Conservation (phyloP, 768 basidiomycete genomes). For the Calocera cornea region DNA sequence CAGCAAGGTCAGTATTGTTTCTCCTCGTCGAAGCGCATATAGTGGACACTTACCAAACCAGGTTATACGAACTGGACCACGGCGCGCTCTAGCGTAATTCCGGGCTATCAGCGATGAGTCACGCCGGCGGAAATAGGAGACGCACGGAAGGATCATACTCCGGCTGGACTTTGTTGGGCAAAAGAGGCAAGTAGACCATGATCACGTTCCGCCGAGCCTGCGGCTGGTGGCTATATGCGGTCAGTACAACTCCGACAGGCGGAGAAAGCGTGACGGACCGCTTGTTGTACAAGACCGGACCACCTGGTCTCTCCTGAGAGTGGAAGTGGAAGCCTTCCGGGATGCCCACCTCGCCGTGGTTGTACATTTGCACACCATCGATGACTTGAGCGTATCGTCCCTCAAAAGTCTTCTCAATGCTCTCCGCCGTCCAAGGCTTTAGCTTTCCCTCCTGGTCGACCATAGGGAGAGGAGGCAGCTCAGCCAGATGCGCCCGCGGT, state of each 20-base stretch:
- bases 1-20: background rate
- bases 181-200: background rate
- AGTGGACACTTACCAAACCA: conserved; percentile 3
- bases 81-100: background rate
- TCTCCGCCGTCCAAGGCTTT: conserved; percentile 10
- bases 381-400: conserved; percentile 13
- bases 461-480: background rate
- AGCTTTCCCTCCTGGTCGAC: conserved; percentile 6
- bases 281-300: background rate
- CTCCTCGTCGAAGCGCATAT: background rate
- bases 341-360: background rate
- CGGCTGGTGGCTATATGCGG: background rate
- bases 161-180: conserved; percentile 1
- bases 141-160: conserved; percentile 7
- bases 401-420: conserved; percentile 9
- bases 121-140: background rate
- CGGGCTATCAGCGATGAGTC: background rate
- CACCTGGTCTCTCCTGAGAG: background rate
- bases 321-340: conserved; percentile 1
- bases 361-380: conserved; percentile 9
- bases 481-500: background rate
- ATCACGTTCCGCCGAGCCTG: background rate
- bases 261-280: background rate
- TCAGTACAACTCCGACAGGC: background rate
- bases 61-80: conserved; percentile 3